These are phyloP conservation scores for Schizochytrium sp. DNA, from an alignment of 108 stramenopile species.

Conservation along the genomic window DNA sequence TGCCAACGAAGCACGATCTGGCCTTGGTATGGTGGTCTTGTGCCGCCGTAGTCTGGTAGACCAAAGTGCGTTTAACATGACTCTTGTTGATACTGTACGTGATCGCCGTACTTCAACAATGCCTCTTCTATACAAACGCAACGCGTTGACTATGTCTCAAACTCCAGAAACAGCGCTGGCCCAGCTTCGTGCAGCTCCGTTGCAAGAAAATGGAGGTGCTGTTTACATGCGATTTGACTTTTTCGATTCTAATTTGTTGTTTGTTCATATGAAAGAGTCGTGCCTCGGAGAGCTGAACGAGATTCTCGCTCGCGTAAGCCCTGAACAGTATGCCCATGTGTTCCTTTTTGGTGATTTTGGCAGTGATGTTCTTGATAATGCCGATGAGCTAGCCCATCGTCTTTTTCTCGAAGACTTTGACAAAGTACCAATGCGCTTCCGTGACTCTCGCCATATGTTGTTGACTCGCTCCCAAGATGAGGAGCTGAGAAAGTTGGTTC, in stretches of 20 bases:
- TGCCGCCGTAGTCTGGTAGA: neutral
- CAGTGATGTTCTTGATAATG: neutral
- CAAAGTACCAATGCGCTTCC: neutral
- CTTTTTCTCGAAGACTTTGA: conserved; percentile 32
- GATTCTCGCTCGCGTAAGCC: neutral
- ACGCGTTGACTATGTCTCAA: neutral
- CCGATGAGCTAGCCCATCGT: conserved; percentile 2
- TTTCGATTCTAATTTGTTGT: conserved; percentile 25
- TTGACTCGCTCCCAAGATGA: conserved; percentile 21
- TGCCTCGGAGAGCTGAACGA: neutral
- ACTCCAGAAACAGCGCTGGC: too few species aligned
- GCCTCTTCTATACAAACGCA: conserved; percentile 5
- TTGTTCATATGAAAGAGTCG: neutral
- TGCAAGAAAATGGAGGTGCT: neutral
- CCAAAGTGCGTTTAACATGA: neutral
- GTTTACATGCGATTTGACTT: conserved; percentile 12
- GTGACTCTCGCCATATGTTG: conserved; percentile 43
- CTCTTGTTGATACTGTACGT: neutral
- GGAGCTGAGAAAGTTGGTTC: conserved; percentile 4
- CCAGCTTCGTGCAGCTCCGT: neutral
- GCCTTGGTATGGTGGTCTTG: conserved; percentile 27
- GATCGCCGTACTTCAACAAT: neutral
- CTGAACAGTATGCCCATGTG: conserved; percentile 13
- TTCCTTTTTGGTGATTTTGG: conserved; percentile 58
- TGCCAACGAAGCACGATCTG: neutral